Percentiles rank a stretch among this genome's conserved stretches.
phyloP scores from a whole-genome alignment of 106 monocot species.

The Dioscorea zingiberensis region DNA sequence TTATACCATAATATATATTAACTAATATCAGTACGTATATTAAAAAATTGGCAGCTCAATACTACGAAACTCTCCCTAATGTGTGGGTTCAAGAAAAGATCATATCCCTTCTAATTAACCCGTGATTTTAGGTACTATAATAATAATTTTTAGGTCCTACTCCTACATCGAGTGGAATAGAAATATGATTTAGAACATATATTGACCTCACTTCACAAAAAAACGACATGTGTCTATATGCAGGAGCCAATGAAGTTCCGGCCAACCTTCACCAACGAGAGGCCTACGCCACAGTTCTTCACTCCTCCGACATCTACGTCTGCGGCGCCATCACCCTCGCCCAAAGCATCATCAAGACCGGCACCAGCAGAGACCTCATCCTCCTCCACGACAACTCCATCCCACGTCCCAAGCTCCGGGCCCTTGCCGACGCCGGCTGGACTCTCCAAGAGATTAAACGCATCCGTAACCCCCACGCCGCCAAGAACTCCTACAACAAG shows the following conservation, averaged over 20 bases:
- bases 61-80: too few species aligned
- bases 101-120: too few species aligned
- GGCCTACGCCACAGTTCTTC: constrained; percentile 85
- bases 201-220: too few species aligned
- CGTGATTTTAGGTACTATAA: too few species aligned
- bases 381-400: constrained; percentile 87
- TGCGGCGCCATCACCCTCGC: constrained; percentile 83
- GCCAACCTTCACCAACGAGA: constrained; percentile 13
- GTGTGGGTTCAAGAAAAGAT: too few species aligned
- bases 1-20: too few species aligned
- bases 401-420: constrained; percentile 30
- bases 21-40: too few species aligned
- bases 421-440: constrained; percentile 70
- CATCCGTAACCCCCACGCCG: constrained; percentile 78
- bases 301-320: constrained; percentile 69
- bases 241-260: constrained; percentile 27
- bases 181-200: too few species aligned
- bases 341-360: constrained; percentile 54
- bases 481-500: constrained; percentile 73
- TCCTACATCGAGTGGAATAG: too few species aligned
- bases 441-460: constrained; percentile 50
- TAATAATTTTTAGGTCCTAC: too few species aligned
- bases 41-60: too few species aligned
- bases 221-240: too few species aligned
- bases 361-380: constrained; percentile 65